Percentiles rank a stretch among this genome's conserved stretches.
Evolutionary conservation across 768 basidiomycete species (phyloP).

Genomic region (Gymnopilus junonius): DNA sequence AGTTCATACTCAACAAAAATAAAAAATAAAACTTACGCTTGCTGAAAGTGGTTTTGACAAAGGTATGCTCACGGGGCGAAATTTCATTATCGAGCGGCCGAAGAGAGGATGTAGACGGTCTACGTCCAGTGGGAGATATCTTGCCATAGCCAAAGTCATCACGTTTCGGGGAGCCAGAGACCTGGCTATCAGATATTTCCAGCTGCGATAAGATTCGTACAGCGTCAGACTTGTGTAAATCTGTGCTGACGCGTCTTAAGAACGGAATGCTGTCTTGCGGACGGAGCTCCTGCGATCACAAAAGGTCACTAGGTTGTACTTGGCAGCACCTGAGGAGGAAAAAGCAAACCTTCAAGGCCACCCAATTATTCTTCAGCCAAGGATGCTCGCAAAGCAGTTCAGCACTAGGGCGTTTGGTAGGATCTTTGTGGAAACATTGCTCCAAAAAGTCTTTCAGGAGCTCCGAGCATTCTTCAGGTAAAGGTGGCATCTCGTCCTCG

Average conservation of each 20-base stretch:
- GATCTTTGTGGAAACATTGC: conserved; percentile 92
- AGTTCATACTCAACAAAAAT: conserved; percentile 3
- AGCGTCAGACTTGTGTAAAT: conserved; percentile 75
- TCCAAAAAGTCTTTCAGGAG: conserved; percentile 78
- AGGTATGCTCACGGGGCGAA: conserved; percentile 74
- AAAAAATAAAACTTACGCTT: conserved; percentile 72
- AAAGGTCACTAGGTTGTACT: neutral
- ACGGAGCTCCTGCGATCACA: conserved; percentile 64
- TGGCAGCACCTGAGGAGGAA: neutral
- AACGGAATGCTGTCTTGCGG: conserved; percentile 97
- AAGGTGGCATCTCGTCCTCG: conserved; percentile 86
- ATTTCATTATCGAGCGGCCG: conserved; percentile 50
- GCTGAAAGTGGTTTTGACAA: conserved; percentile 91
- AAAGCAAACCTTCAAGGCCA: conserved; percentile 68
- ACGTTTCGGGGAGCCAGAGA: conserved; percentile 37
- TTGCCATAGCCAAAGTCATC: conserved; percentile 43
- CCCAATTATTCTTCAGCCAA: conserved; percentile 87
- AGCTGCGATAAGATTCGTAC: conserved; percentile 55
- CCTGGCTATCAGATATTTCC: conserved; percentile 48
- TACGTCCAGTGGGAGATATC: conserved; percentile 41
- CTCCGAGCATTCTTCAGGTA: conserved; percentile 82
- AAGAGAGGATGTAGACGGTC: conserved; percentile 43
- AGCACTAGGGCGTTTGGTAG: conserved; percentile 80
- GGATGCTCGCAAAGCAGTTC: conserved; percentile 86
- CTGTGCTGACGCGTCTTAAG: conserved; percentile 87